Conservation (phyloP, 768 basidiomycete genomes). For the Mycena floridula region DNA sequence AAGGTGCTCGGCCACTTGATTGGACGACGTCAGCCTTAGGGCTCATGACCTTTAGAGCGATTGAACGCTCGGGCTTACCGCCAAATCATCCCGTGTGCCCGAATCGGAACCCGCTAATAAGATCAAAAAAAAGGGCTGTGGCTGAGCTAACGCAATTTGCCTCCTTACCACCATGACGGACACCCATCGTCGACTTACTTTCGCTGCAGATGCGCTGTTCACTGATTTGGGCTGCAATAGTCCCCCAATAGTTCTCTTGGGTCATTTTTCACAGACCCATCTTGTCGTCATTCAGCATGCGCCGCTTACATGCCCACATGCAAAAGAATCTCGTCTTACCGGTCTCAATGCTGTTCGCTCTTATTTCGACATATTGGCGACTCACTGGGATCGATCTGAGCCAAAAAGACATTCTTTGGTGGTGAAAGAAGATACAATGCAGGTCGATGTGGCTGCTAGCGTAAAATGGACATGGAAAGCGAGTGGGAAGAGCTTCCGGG, state of each 20-base stretch:
- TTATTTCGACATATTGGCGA: slow-evolving; percentile 42
- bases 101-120: too few species aligned
- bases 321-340: slow-evolving; percentile 26
- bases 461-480: slow-evolving; percentile 40
- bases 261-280: slow-evolving; percentile 33
- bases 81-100: too few species aligned
- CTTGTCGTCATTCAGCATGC: slow-evolving; percentile 35
- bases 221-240: slow-evolving; percentile 28
- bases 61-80: too few species aligned
- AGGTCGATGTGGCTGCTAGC: slow-evolving; percentile 30
- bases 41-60: too few species aligned
- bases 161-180: neutral
- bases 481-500: slow-evolving; percentile 36
- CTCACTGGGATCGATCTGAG: slow-evolving; percentile 35
- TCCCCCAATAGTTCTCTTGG: slow-evolving; percentile 25
- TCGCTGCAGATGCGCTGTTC: slow-evolving; percentile 29
- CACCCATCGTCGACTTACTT: neutral
- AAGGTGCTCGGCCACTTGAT: too few species aligned
- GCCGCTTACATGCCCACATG: slow-evolving; percentile 26
- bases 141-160: too few species aligned
- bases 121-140: too few species aligned
- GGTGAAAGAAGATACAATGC: slow-evolving; percentile 17
- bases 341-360: slow-evolving; percentile 43
- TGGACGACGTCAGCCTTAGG: too few species aligned
- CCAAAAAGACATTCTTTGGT: slow-evolving; percentile 16